A percentile compares a stretch with the other conserved stretches of the same genome.
Conservation (phyloP, 352 stramenopile genomes). For the Phytopythium aichiense region DNA sequence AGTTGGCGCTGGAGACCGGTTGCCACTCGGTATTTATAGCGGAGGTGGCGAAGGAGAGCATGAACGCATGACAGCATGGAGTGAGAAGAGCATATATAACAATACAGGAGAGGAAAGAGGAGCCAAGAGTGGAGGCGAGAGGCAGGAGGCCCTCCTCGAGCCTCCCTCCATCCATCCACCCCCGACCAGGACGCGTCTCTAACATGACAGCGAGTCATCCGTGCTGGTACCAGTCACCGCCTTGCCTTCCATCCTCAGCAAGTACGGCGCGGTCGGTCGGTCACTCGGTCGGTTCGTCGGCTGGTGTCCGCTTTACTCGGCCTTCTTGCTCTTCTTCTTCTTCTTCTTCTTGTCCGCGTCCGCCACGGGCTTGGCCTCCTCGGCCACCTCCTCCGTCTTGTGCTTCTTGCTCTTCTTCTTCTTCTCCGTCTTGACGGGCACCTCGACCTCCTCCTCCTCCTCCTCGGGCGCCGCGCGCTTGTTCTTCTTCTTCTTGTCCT, state of each 20-base stretch:
- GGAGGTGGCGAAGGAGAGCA: background rate
- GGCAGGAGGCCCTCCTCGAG: background rate
- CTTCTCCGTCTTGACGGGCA: constrained; percentile 54
- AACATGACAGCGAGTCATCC: constrained; percentile 5
- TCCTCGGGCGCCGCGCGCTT: constrained; percentile 66
- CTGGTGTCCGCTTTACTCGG: constrained; percentile 36
- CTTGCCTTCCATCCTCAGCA: background rate
- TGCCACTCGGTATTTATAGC: background rate
- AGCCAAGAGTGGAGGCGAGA: background rate
- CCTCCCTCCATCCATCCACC: too few relatives aligned
- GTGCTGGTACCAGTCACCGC: background rate
- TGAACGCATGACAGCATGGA: background rate
- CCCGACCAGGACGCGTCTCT: constrained; percentile 6
- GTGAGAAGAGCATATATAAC: constrained; percentile 6
- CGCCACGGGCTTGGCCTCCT: constrained; percentile 10
- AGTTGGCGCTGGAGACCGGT: background rate
- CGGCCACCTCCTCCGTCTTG: constrained; percentile 22
- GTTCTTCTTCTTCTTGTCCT: constrained; percentile 84
- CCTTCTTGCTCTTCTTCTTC: constrained; percentile 78
- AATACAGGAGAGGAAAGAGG: constrained; percentile 5
- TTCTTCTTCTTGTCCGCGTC: constrained; percentile 73
- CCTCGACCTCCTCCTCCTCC: constrained; percentile 57
- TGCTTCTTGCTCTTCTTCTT: constrained; percentile 32
- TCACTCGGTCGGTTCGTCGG: constrained; percentile 13
- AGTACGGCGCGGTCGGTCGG: background rate